Base-by-base conservation (phyloP, 139 green algal species). In the Micromonas commoda region DNA sequence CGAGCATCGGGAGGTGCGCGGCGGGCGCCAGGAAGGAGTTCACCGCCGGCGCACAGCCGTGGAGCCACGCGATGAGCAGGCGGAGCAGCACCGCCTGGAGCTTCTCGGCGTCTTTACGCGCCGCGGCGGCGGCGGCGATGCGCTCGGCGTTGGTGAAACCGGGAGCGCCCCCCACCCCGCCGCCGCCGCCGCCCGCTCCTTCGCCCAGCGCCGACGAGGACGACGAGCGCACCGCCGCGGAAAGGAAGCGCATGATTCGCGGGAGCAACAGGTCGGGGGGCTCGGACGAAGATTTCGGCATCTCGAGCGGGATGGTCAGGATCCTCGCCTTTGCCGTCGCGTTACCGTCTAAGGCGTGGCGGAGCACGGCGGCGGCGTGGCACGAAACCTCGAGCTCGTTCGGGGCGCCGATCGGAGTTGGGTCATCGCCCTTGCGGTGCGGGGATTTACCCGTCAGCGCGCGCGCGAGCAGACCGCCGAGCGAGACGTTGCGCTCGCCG, bases 11-110 rank as follows among this genome's bases (percentile, higher is more conserved):
- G 64, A 89, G 52, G 80, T 88, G 81, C 37, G 80, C 64, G 0
- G 82, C 64, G 6, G 75, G 61, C 19, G 52, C n/a, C 45, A 94
- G 75, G 64, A 93, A 80, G 0, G 81, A 73, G 4, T 63, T 33
- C 9, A 91, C 81, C 4, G 88, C 87, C 0, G 77, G 57, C 1
- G 87, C 80, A 76, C 85, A 91, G 29, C 87, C 89, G 5, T 76
- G n/a, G 34, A 91, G 82, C 89, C 88, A 93, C 37, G 82, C 85
- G 35, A 91, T 77, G 39, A 93, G 80, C 64, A 93, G 73, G 0
- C 86, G 81, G 64, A 95, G 81, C 24, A 91, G 70, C 51, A 85
- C 64, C 35, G 71, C 72, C 29, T 82, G 83, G 66, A 81, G 78
- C 77, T 24, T 78, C 29, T 29, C 81, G 28, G 66, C 83, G 69